A percentile compares a stretch with the other conserved stretches of the same genome.
These are phyloP conservation scores for Kwoniella pini DNA, from an alignment of 768 basidiomycete species.

Conservation along the genomic window DNA sequence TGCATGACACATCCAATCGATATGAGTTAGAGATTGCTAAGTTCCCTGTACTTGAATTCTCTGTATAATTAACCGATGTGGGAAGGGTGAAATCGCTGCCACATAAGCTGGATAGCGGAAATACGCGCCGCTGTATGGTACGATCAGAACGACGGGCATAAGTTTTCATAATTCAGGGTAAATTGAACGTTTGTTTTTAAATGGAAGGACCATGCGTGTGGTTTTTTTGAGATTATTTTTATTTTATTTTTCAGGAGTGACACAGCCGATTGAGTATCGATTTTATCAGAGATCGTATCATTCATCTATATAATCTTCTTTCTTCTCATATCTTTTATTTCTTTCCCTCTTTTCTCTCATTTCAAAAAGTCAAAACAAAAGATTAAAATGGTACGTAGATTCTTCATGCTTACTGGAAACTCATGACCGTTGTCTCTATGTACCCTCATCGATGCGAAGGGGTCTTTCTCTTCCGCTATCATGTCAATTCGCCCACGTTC, in stretches of 20 bases:
- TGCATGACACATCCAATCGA: no score
- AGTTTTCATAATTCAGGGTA: neutral
- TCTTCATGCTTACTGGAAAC: neutral
- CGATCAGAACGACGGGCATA: neutral
- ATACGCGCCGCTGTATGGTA: neutral
- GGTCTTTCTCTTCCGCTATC: no score
- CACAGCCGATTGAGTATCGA: neutral
- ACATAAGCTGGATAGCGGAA: neutral
- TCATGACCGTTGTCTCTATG: neutral
- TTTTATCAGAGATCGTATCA: conserved; percentile 9
- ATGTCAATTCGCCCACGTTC: conserved; percentile 12
- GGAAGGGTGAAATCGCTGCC: neutral
- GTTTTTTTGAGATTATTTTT: conserved; percentile 12
- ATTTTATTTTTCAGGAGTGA: neutral
- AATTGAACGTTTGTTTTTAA: neutral
- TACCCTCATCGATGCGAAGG: no score
- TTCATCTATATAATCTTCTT: neutral
- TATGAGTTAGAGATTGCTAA: no score
- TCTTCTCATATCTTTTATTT: conserved; percentile 7
- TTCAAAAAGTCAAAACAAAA: neutral
- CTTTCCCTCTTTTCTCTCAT: conserved; percentile 4
- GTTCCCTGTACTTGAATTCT: no score
- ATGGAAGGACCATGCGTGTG: conserved; percentile 9
- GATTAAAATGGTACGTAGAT: conserved; percentile 21
- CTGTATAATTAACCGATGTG: no score